A percentile compares a stretch with the other conserved stretches of the same genome.
phyloP scores from a whole-genome alignment of 768 basidiomycete genomes.

The Lentinula sp. region DNA sequence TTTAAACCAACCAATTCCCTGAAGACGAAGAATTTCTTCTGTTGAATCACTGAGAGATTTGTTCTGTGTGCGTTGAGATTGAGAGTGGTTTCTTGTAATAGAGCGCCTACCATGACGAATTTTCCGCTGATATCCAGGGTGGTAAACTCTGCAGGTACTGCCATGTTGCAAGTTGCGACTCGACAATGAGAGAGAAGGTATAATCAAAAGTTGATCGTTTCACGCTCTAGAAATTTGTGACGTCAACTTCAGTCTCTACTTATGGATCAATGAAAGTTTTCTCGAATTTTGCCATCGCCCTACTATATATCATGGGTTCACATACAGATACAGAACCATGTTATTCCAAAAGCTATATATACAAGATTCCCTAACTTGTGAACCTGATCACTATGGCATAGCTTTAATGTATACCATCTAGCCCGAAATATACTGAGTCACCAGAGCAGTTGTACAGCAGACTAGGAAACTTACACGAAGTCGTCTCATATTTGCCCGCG shows the following conservation, averaged over 20 bases:
- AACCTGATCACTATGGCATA: too few relatives aligned
- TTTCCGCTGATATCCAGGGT: slow-evolving; percentile 57
- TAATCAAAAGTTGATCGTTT: too few relatives aligned
- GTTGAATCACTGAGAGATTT: slow-evolving; percentile 56
- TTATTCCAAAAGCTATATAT: too few relatives aligned
- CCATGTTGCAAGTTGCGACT: slow-evolving; percentile 34
- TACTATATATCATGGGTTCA: too few relatives aligned
- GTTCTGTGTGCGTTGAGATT: slow-evolving; percentile 37
- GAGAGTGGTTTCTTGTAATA: neutral
- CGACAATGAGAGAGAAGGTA: too few relatives aligned
- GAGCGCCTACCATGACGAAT: slow-evolving; percentile 52
- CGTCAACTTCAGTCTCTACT: too few relatives aligned
- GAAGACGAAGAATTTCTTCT: slow-evolving; percentile 60
- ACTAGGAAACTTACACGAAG: slow-evolving; percentile 28
- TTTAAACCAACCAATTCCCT: slow-evolving; percentile 70
- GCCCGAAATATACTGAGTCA: neutral
- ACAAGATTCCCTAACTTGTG: too few relatives aligned
- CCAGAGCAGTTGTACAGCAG: neutral
- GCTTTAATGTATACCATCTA: neutral
- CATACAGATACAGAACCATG: too few relatives aligned
- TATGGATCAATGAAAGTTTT: too few relatives aligned
- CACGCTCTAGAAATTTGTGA: too few relatives aligned
- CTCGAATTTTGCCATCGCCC: too few relatives aligned
- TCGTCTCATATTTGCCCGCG: neutral
- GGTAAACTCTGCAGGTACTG: slow-evolving; percentile 54